phyloP scores from a whole-genome alignment of 495 filamentous ascomycete species.

The Cairneyella variabilis region DNA sequence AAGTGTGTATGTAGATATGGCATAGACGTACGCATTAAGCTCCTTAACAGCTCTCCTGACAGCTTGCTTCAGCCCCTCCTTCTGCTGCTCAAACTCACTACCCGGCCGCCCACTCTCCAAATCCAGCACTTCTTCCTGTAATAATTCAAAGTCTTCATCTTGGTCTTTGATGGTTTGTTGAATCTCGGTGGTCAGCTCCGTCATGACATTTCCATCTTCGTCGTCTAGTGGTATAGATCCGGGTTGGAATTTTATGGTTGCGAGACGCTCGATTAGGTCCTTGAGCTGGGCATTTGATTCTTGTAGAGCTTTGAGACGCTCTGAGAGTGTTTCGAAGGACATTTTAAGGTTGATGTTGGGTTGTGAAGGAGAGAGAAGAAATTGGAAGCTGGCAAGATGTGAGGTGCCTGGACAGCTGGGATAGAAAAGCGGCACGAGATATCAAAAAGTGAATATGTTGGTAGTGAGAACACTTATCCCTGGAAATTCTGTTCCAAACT shows the following conservation, averaged over 20 bases:
- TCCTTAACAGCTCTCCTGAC: conserved; percentile 40
- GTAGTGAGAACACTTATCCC: no score
- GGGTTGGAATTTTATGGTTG: conserved; percentile 61
- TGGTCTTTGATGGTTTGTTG: conserved; percentile 76
- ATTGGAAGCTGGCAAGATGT: conserved; percentile 14
- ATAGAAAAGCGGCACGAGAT: no score
- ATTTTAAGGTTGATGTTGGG: conserved; percentile 30
- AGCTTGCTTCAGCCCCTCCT: conserved; percentile 13
- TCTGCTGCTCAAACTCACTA: conserved; percentile 29
- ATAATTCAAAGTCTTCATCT: conserved; percentile 79
- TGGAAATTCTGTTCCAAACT: no score
- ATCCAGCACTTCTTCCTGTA: conserved; percentile 75
- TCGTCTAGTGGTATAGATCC: conserved; percentile 49
- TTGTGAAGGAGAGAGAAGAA: background rate
- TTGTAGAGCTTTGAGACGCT: conserved; percentile 64
- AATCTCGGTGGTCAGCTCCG: conserved; percentile 81
- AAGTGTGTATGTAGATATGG: conserved; percentile 6
- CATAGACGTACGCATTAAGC: conserved; percentile 8
- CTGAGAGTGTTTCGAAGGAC: conserved; percentile 58
- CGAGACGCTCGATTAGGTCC: conserved; percentile 71
- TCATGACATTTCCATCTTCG: conserved; percentile 57
- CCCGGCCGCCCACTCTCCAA: conserved; percentile 43
- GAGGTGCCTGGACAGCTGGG: no score
- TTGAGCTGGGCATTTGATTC: conserved; percentile 63
- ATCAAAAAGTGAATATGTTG: no score